Conservation (phyloP, 2,329 filamentous ascomycete species). For the Fusarium vanettenii region DNA sequence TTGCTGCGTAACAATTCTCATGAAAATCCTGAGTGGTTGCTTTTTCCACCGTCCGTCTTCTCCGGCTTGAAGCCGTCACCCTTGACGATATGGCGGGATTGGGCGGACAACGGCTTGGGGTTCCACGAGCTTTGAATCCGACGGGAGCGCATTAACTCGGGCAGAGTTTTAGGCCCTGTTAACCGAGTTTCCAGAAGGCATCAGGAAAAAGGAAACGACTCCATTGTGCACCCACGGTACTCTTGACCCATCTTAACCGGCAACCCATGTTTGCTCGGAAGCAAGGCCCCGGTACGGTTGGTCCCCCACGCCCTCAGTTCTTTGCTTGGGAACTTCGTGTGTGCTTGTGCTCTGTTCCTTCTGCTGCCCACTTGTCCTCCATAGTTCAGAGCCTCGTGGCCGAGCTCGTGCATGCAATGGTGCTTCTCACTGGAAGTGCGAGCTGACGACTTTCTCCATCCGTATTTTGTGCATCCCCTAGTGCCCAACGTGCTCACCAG, state of each 20-base stretch:
- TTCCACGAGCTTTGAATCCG: slow-evolving; percentile 10
- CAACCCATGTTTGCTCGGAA: slow-evolving; percentile 26
- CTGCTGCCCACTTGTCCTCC: not conserved
- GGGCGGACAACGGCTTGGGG: not conserved
- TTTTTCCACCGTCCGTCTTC: not conserved
- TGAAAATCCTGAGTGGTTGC: not conserved
- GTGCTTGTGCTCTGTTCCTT: slow-evolving; percentile 21
- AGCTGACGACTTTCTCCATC: not conserved
- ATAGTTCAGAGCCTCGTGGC: slow-evolving; percentile 2
- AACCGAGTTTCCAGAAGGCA: slow-evolving; percentile 37
- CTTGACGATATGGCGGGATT: slow-evolving; percentile 4
- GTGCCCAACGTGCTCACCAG: not conserved
- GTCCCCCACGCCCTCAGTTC: slow-evolving; percentile 23
- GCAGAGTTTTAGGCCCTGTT: slow-evolving; percentile 4
- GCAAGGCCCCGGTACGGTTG: slow-evolving; percentile 2
- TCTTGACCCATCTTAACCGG: slow-evolving; percentile 5
- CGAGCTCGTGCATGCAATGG: slow-evolving; percentile 11
- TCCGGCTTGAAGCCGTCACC: slow-evolving; percentile 1
- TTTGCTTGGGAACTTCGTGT: slow-evolving; percentile 16
- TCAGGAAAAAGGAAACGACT: slow-evolving; percentile 7
- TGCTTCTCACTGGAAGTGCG: slow-evolving; percentile 10
- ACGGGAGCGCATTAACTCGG: not conserved
- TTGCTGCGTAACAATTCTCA: slow-evolving; percentile 4
- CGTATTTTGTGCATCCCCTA: not conserved
- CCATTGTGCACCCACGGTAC: slow-evolving; percentile 1